Evolutionary conservation across 2,329 filamentous ascomycete genomes (phyloP), one percentile per base, ranked within the genome.

Genomic region (Cladophialophora yegresii): DNA sequence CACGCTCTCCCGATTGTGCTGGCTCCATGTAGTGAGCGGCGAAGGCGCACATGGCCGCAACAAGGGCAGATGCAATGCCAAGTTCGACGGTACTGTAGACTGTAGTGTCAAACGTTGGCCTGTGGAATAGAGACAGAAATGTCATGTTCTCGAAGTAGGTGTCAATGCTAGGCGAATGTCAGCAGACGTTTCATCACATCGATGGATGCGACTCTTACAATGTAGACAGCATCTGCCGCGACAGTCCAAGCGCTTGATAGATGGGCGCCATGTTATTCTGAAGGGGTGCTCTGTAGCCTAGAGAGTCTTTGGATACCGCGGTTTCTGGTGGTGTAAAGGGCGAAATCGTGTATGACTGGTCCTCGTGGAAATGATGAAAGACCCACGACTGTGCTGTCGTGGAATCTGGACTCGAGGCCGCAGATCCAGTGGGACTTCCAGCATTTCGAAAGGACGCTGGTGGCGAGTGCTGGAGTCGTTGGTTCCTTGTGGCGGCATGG

Each of bases 271-370:
- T 58, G 13, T 58, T 58, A 16, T 58, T 45, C 22, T 49, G 55
- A 12, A 43, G 12, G 7, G 43, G 55, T 13, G 40, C 43, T 9
- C 45, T 32, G 40, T 23, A 4, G 22, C 26, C 3, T n/a, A 33
- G 16, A n/a, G 26, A 13, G 23, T 60, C 58, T n/a, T 22, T 58
- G 12, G 23, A 23, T 22, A 33, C 13, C 3, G 23, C 43, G 32
- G 28, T 16, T 13, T 30, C 26, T 23, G n/a, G 33, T 20, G 10
- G 7, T 8, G 58, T 33, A 22, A 16, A 9, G 4, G 47, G 49
- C 32, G 58, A 60, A 53, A 60, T 60, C 20, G 32, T 60, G 36
- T 60, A 60, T n/a, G 47, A 40, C 49, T 60, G 58, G 49, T 53
- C 32, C 36, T 60, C 58, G 49, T 60, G 58, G 45, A 60, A 60